phyloP scores from a whole-genome alignment of 1,284 basidiomycete species.

The Laetiporus sulphureus region DNA sequence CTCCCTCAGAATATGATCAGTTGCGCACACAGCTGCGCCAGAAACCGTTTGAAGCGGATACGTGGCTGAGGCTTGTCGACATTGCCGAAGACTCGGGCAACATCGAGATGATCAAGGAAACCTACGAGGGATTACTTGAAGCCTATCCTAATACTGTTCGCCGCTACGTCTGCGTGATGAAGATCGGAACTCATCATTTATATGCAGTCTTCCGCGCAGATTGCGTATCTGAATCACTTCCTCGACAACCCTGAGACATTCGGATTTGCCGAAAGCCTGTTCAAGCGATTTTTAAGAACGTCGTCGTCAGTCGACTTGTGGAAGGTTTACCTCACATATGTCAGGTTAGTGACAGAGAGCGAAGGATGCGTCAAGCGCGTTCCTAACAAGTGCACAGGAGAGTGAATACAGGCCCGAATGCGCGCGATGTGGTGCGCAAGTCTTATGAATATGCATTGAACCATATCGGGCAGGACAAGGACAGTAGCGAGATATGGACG shows the following conservation, averaged over 20 bases:
- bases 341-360: conserved; percentile 46
- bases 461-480: conserved; percentile 83
- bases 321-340: conserved; percentile 81
- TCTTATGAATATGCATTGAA: conserved; percentile 93
- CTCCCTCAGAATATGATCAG: conserved; percentile 42
- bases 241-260: conserved; percentile 47
- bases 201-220: conserved; percentile 63
- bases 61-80: conserved; percentile 63
- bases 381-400: conserved; percentile 25
- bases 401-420: conserved; percentile 43
- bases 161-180: conserved; percentile 18
- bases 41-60: conserved; percentile 56
- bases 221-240: conserved; percentile 80
- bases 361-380: neutral
- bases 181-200: conserved; percentile 8
- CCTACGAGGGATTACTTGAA: conserved; percentile 70
- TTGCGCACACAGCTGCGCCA: conserved; percentile 40
- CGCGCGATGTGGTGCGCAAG: conserved; percentile 73
- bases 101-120: conserved; percentile 58
- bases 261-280: conserved; percentile 69
- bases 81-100: conserved; percentile 63
- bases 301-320: conserved; percentile 85
- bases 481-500: conserved; percentile 70
- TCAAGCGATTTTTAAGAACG: conserved; percentile 75
- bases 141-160: conserved; percentile 77